Conservation (phyloP, 768 basidiomycete genomes). For the Pleurotus tuber-regium region DNA sequence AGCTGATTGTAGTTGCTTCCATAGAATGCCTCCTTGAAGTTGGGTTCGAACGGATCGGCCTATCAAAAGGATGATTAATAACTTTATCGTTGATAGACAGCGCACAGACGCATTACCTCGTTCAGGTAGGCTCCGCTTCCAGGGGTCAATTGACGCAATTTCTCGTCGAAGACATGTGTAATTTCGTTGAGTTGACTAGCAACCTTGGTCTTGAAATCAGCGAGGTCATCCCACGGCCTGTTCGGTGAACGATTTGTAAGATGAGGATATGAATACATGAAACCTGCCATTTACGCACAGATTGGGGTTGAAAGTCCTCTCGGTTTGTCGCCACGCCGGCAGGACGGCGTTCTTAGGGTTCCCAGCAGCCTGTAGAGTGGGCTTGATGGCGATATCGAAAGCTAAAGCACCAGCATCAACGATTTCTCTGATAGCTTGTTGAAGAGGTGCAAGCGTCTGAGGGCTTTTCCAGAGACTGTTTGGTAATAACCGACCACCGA, state of each 20-base stretch:
- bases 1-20: constrained; percentile 10
- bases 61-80: background rate
- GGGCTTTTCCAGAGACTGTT: constrained; percentile 10
- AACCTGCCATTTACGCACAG: constrained; percentile 10
- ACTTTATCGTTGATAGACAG: constrained; percentile 4
- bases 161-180: constrained; percentile 10
- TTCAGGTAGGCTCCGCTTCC: constrained; percentile 9
- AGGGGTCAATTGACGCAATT: constrained; percentile 1
- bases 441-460: constrained; percentile 7
- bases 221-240: background rate
- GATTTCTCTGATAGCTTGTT: constrained; percentile 8
- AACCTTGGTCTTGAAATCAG: background rate
- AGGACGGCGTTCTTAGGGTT: constrained; percentile 12
- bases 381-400: constrained; percentile 9
- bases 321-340: constrained; percentile 10
- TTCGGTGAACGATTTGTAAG: no score
- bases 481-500: constrained; percentile 7
- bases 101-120: constrained; percentile 5
- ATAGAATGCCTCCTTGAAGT: constrained; percentile 12
- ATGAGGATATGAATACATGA: no score
- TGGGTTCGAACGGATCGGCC: constrained; percentile 10
- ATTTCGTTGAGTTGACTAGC: background rate
- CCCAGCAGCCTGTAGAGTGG: constrained; percentile 10
- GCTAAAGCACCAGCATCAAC: constrained; percentile 8
- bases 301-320: constrained; percentile 5